Conservation (phyloP, 2,329 filamentous ascomycete species). For the Coniochaeta sp. region DNA sequence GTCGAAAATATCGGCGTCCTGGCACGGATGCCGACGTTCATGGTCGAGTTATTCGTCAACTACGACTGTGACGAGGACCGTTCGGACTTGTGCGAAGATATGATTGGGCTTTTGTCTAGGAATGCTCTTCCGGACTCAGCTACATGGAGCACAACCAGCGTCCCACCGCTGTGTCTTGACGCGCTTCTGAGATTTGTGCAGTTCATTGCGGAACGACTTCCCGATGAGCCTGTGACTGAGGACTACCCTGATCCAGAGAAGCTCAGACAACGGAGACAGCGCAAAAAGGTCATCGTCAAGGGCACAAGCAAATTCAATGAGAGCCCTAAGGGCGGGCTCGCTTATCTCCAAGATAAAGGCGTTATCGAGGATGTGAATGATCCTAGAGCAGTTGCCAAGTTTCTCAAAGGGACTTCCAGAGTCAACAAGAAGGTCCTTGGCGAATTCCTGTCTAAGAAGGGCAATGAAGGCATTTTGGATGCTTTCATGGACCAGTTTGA, state of each 20-base stretch:
- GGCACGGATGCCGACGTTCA: constrained; percentile 86
- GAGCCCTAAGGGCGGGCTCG: constrained; percentile 80
- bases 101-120: constrained; percentile 84
- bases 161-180: constrained; percentile 89
- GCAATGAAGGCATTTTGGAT: constrained; percentile 76
- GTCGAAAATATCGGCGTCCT: constrained; percentile 91
- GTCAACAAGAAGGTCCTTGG: constrained; percentile 87
- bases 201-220: constrained; percentile 79
- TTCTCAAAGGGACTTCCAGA: constrained; percentile 78
- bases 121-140: constrained; percentile 96
- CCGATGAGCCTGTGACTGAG: constrained; percentile 57
- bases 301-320: constrained; percentile 93
- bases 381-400: constrained; percentile 71
- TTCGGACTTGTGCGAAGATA: constrained; percentile 87
- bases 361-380: constrained; percentile 73
- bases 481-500: constrained; percentile 85
- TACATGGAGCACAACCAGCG: constrained; percentile 98
- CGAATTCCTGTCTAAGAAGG: constrained; percentile 86
- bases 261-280: constrained; percentile 64
- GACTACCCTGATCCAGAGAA: constrained; percentile 57
- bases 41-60: constrained; percentile 94
- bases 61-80: constrained; percentile 95
- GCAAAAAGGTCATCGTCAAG: constrained; percentile 82
- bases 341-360: constrained; percentile 75
- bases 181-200: constrained; percentile 86